Base-by-base conservation (phyloP, 2,329 filamentous ascomycete genomes). In the Elsinoe australis region DNA sequence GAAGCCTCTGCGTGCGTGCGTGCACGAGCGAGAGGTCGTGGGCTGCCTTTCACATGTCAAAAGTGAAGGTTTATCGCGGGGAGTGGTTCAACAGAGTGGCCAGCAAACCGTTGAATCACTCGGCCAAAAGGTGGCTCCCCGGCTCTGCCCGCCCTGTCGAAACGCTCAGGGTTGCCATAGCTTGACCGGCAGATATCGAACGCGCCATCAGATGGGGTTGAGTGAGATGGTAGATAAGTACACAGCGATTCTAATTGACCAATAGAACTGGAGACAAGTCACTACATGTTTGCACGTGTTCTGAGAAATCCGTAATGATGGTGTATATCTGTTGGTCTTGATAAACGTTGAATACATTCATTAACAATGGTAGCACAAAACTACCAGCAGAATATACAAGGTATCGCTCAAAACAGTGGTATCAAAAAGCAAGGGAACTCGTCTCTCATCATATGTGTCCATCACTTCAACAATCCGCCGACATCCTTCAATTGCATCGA, bases 401-500 rank as follows among this genome's bases (percentile, higher is more conserved):
- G 12, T 29, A 29, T 47, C 42, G 42, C 42, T 47, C 9, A n/a
- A 8, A 33, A 47, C 2, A 21, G 45, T 36, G 33, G 32, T 34
- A 48, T 47, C 32, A 34, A 48, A 34, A 18, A 41, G 19, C 8
- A 24, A 38, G 26, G 6, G 22, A 48, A 29, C 8, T 36, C 24
- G 33, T 36, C 45, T 29, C 39, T 44, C 39, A 17, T 44, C 39
- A 44, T 28, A 34, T 7, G 12, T 35, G 21, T 24, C 21, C 24
- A 17, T 12, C 39, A 48, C 21, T 34, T 36, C 17, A 48, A 33
- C 18, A 48, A 24, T 19, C 45, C 45, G 8, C 45, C 45, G 15
- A 48, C 45, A 26, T 48, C 45, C 22, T 48, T 48, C 12, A 48
- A 24, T 19, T 48, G 32, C 18, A 48, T 36, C 12, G 45, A 47